Evolutionary conservation across 164 flowering plant genomes (phyloP), one percentile per base, ranked within the genome.

Genomic region (Echeveria elegans): DNA sequence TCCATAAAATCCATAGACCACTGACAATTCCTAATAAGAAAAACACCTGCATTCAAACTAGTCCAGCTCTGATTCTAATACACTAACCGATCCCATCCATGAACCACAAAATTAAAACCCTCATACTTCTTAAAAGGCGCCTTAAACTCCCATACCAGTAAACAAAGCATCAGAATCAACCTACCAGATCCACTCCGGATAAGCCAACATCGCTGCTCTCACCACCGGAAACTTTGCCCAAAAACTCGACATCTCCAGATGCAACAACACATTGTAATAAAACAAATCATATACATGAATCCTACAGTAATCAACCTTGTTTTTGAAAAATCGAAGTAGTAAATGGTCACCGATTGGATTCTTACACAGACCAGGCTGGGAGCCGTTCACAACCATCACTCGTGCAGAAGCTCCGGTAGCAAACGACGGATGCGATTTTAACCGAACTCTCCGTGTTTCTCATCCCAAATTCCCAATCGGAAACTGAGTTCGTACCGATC

Each of bases 161-260:
- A 94, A 76, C 43, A 81, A 74, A 34, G 99, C 99, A 78, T 94
- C 99, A 65, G 97, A 89, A 82, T 94, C 99, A 36, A 94, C 92
- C 99, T 97, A 94, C 92, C 92, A 94, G 78, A 94, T 82, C 99
- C 99, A 94, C 84, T 94, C 97, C 68, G 99, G 99, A 74, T 94
- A 97, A 60, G 99, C 93, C 66, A 91, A 28, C 99, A 94, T 94
- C 5, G 96, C 92, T 6, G 99, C 88, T 16, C 81, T 77, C 30
- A 94, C 82, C 26, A 77, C 74, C 28, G 97, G 96, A 15, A 81
- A 65, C 66, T 94, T 94, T 18, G 99, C 95, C 99, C 99, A 94
- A 69, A 70, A 94, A 2, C 79, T 50, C 34, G 21, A 19, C 99
- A 94, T 94, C 48, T 80, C 68, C 15, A 89, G 93, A 34, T 94